Base-by-base conservation (phyloP, 306 rosid species). In the Malus sieversii region DNA sequence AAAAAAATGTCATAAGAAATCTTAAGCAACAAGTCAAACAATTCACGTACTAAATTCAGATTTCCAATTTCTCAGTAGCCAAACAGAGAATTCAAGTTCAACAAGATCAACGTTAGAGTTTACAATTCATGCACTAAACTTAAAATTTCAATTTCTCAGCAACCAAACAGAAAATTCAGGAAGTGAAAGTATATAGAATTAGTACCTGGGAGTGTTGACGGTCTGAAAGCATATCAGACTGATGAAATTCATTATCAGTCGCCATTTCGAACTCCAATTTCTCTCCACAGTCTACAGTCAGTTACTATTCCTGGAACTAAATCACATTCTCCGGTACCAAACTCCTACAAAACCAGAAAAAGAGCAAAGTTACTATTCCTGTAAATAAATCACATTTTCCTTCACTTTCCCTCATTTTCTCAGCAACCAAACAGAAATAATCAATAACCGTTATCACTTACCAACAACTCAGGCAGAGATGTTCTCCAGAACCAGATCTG, bases 191-290 rank as follows among this genome's bases (percentile, higher is more conserved):
- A 14, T 11, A 23, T 13, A 55, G 46, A n/a, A 48, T 30, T 8
- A 59, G 68, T 73, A 82, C 85, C 82, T 32, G 77, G 53, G 73
- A 32, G 62, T 60, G 77, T 60, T 77, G 82, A 55, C n/a, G 13
- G 48, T 78, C 72, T 2, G 76, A 64, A 68, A 40, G 52, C 1
- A 52, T 63, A 38, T 44, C 73, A 12, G 73, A 4, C 23, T 38
- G 73, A 42, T 75, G 72, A 75, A 68, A 66, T 51, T 76, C 79
- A 35, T 51, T 38, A 25, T 69, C 71, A 11, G 79, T 52, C 15
- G 77, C 73, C 85, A 82, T 82, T 69, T 59, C 30, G 8, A 58
- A 33, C 22, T 19, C 27, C 2, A 14, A 27, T 40, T 18, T 4
- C 12, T 55, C 66, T 19, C 29, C 16, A 15, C 58, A 35, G 30